A percentile compares a stretch with the other conserved stretches of the same genome.
Conservation (phyloP, 2,329 filamentous ascomycete species). For the Drechslerella stenobrocha region DNA sequence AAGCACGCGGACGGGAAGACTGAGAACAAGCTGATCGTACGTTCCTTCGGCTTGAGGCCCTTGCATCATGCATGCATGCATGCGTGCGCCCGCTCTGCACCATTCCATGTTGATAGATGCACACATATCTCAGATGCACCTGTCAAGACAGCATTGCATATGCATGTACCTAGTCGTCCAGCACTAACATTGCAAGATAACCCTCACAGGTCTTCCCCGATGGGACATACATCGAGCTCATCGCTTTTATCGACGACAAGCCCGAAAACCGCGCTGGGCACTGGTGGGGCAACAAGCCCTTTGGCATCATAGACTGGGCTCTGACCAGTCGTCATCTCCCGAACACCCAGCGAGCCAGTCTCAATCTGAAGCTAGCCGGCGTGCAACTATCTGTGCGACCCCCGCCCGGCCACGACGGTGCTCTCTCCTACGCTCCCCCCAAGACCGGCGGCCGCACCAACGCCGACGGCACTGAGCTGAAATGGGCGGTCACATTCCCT, state of each 20-base stretch:
- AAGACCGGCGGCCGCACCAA: constrained; percentile 60
- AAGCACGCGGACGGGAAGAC: constrained; percentile 65
- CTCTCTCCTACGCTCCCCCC: constrained; percentile 59
- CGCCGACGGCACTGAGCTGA: constrained; percentile 62
- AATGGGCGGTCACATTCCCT: constrained; percentile 65
- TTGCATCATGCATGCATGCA: background rate
- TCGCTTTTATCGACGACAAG: constrained; percentile 63
- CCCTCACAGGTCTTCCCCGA: constrained; percentile 60
- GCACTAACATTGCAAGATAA: background rate
- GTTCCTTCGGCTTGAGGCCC: constrained; percentile 1
- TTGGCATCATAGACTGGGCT: constrained; percentile 66
- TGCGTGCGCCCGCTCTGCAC: background rate
- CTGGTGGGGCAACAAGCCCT: constrained; percentile 63
- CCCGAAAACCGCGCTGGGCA: constrained; percentile 58
- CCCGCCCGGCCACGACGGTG: constrained; percentile 6
- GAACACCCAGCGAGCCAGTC: no score
- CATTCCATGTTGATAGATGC: no score
- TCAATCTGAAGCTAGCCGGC: constrained; percentile 54
- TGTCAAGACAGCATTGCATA: background rate
- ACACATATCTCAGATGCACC: background rate
- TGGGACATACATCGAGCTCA: constrained; percentile 69
- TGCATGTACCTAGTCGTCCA: background rate
- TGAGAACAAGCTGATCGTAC: constrained; percentile 64
- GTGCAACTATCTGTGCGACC: background rate
- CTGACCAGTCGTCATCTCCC: constrained; percentile 62